Base-by-base conservation (phyloP, 108 stramenopile genomes). In the Nannochloropsis gaditana region DNA sequence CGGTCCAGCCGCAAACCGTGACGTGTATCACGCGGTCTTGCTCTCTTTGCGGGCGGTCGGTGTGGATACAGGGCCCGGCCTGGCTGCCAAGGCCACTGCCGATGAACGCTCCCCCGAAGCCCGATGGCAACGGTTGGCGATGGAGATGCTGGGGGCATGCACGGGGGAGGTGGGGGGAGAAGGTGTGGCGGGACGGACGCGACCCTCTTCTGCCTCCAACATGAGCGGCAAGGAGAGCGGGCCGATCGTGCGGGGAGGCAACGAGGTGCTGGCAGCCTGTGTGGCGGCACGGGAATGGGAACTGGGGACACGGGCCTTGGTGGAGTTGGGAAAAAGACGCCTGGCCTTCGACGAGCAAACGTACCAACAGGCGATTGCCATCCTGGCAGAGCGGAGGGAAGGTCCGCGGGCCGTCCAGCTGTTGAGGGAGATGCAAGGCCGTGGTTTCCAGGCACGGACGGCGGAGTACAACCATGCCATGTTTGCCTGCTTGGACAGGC, bases 291-390 rank as follows among this genome's bases (percentile, higher is more conserved):
- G 59, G 59, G 59, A 73, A n/a, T 73, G 59, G 59, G 59, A 73
- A n/a, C 59, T 73, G 59, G 59, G 59, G 59, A 73, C 59, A n/a
- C 59, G 59, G 59, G 59, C 59, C 19, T 73, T 73, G 59, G n/a
- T 73, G 2, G 59, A 73, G n/a, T 1, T 73, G 4, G 59, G 59
- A 73, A 73, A 73, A 73, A 15, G 59, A n/a, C 15, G 59, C 19
- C n/a, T 73, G 59, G 59, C 59, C 15, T 73, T 73, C n/a, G 59
- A 73, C n/a, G 59, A 73, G 8, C 59, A 73, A n/a, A 73, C 59
- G 59, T 73, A 73, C 59, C 59, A 73, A 73, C 59, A 73, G n/a
- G 59, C 59, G 59, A 73, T 73, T 73, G 59, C 59, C 19, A 73
- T 73, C n/a, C n/a, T 73, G 59, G 59, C 59, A 6, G 59, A 73